A percentile compares a stretch with the other conserved stretches of the same genome.
Conservation (phyloP, 306 rosid species). For the Astragalus glycyphyllos region DNA sequence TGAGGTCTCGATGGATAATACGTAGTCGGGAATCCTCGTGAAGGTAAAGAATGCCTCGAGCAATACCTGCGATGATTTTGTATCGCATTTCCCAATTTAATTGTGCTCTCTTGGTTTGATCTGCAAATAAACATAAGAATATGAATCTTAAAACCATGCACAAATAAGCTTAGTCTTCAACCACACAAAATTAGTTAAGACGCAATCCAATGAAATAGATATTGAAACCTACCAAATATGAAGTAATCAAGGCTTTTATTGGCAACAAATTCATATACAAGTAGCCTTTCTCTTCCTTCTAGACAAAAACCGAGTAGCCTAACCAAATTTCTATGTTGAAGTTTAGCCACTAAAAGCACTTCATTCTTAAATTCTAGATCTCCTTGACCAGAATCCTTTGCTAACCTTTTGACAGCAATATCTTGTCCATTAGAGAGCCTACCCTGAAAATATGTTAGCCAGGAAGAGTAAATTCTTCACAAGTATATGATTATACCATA, state of each 20-base stretch:
- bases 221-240: slow-evolving; percentile 49
- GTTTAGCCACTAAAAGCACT: slow-evolving; percentile 38
- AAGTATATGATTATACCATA: not conserved
- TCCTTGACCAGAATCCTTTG: slow-evolving; percentile 29
- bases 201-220: not conserved
- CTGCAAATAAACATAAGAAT: slow-evolving; percentile 17
- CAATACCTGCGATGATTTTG: slow-evolving; percentile 52
- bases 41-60: slow-evolving; percentile 50
- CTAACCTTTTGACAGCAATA: slow-evolving; percentile 38
- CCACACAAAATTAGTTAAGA: not conserved
- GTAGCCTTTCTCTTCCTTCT: slow-evolving; percentile 31
- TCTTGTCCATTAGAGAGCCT: slow-evolving; percentile 20
- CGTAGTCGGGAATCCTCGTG: slow-evolving; percentile 54
- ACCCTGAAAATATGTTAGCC: slow-evolving; percentile 30
- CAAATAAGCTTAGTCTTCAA: not conserved
- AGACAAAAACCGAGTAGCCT: slow-evolving; percentile 37
- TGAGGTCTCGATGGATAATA: slow-evolving; percentile 46
- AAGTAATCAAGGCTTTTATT: slow-evolving; percentile 57
- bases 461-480: not conserved
- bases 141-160: not conserved
- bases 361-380: slow-evolving; percentile 55
- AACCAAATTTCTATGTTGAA: slow-evolving; percentile 40
- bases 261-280: slow-evolving; percentile 56
- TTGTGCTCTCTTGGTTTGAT: slow-evolving; percentile 31
- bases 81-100: slow-evolving; percentile 46